A percentile compares a stretch with the other conserved stretches of the same genome.
These are phyloP conservation scores for Eutrema salsugineum DNA, from an alignment of 441 rosid species.

Conservation along the genomic window DNA sequence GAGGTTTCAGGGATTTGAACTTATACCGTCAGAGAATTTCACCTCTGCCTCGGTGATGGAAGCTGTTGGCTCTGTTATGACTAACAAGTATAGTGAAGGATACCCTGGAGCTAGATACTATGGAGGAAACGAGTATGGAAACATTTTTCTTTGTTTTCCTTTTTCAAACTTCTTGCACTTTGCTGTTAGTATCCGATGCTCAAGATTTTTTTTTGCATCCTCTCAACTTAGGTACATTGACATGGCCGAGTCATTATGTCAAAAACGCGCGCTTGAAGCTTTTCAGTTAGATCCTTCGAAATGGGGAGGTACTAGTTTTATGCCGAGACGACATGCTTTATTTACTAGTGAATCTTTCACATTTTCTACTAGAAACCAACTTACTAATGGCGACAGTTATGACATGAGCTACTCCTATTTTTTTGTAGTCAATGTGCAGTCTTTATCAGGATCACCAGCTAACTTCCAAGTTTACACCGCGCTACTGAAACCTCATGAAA, in stretches of 20 bases:
- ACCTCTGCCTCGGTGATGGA: constrained; percentile 90
- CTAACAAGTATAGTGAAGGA: constrained; percentile 95
- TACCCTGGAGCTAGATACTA: constrained; percentile 97
- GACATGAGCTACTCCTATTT: constrained; percentile 18
- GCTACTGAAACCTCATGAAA: constrained; percentile 85
- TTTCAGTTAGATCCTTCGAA: constrained; percentile 80
- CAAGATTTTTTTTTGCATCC: background rate
- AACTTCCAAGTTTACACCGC: constrained; percentile 97
- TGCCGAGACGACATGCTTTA: background rate
- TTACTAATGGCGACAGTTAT: constrained; percentile 14
- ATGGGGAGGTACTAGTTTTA: constrained; percentile 84
- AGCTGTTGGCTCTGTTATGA: constrained; percentile 97
- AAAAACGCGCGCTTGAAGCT: constrained; percentile 89
- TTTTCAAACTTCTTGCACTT: background rate
- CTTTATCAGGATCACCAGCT: constrained; percentile 96
- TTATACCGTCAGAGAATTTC: constrained; percentile 93
- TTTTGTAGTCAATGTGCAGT: constrained; percentile 89
- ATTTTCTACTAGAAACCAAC: background rate
- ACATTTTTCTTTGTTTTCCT: background rate
- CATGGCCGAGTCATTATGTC: constrained; percentile 91
- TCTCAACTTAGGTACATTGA: constrained; percentile 70
- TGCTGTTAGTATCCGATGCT: constrained; percentile 4
- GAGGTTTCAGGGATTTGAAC: constrained; percentile 71
- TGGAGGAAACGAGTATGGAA: constrained; percentile 90
- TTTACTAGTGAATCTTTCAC: background rate